A percentile compares a stretch with the other conserved stretches of the same genome.
Evolutionary conservation across 192 early-diverging fungal species (phyloP).

Genomic region (Coemansia sp.): DNA sequence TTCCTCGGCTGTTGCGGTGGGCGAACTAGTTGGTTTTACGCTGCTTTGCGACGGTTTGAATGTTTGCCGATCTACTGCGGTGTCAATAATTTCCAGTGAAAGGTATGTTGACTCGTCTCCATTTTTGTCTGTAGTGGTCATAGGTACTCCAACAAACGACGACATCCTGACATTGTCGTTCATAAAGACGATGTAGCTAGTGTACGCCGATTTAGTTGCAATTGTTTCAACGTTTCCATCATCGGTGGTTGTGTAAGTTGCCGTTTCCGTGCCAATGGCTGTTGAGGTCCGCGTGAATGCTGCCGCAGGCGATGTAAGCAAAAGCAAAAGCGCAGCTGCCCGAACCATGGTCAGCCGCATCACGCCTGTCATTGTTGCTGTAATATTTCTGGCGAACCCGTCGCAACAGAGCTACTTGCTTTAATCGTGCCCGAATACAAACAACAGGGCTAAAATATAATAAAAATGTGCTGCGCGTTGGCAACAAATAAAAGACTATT

Average conservation of each 20-base stretch:
- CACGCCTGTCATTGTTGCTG: background rate
- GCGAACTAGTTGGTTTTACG: too few species aligned
- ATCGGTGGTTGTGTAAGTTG: constrained; percentile 4
- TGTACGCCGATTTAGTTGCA: constrained; percentile 20
- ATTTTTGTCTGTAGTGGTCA: constrained; percentile 28
- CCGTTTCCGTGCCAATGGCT: constrained; percentile 17
- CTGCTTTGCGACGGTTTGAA: constrained; percentile 3
- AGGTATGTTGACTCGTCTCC: constrained; percentile 27
- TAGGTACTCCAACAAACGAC: constrained; percentile 34
- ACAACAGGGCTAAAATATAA: background rate
- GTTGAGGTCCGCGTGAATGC: constrained; percentile 31
- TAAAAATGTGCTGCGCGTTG: background rate
- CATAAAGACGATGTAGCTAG: constrained; percentile 42
- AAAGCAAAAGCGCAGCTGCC: constrained; percentile 9
- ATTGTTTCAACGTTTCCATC: constrained; percentile 13
- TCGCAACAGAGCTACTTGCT: background rate
- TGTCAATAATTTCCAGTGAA: constrained; percentile 14
- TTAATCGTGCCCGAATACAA: background rate
- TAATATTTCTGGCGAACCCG: background rate
- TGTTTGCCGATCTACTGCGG: constrained; percentile 7
- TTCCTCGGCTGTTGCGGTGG: background rate
- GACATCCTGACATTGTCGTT: constrained; percentile 28
- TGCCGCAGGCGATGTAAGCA: background rate
- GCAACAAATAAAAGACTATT: background rate
- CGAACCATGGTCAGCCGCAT: constrained; percentile 1